Base-by-base conservation (phyloP, 208 protist genomes). In the Trypanosoma grayi region DNA sequence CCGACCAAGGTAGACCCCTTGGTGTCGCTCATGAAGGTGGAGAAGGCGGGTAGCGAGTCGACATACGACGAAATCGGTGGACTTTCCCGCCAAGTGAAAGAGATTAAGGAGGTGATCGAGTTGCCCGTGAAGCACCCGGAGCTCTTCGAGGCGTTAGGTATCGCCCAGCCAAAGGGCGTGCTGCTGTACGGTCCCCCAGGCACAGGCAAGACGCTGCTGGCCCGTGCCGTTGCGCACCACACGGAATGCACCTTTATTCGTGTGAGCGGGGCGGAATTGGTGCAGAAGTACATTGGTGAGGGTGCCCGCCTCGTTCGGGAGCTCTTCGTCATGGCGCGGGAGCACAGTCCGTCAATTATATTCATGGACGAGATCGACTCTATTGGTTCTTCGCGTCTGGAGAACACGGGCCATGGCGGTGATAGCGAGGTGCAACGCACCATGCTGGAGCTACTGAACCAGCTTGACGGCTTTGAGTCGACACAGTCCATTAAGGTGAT, bases 361-460 rank as follows among this genome's bases (percentile, higher is more conserved):
- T 99, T 99, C 79, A 99, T 99, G 98, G 99, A 99, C 77, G 99
- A 99, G 73, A 99, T 99, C 70, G 99, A 99, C 81, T 98, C 94
- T 5, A 99, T 99, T 72, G 99, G 99, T 60, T 94, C 90, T 9
- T 74, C 85, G 6, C 90, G 98, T 31, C 77, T 96, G 14, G 95
- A 98, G 46, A 71, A 71, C 40, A 88, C 82, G 0, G 79, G 82
- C 13, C 88, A 92, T 51, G 77, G 85, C 60, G 88, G 89, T 28
- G 98, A 99, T 71, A 96, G 78, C 43, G 97, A 99, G 84, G 98
- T 99, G 54, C 98, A 99, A 85, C 93, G 99, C 33, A 99, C 99
- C n/a, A 99, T 99, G 99, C 81, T 99, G 16, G 98, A 99, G 93
- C 84, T 99, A 31, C 89, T 99, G 25, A 99, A 99, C 68, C 98